Evolutionary conservation across 768 basidiomycete species (phyloP).

Genomic region (Mycena belliarum): DNA sequence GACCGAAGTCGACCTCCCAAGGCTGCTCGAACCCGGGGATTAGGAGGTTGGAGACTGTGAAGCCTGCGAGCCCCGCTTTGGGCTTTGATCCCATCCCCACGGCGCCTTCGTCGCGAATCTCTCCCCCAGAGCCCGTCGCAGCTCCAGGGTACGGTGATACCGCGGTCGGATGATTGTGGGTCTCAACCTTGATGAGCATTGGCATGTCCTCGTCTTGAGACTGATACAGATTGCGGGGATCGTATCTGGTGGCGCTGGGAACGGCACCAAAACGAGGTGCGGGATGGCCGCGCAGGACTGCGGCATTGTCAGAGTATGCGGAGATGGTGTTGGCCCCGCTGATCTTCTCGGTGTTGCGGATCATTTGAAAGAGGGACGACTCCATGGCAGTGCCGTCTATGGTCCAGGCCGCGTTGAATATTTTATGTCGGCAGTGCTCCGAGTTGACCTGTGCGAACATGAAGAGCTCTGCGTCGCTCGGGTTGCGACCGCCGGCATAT

Average conservation of each 20-base stretch:
- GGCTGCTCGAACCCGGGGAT: conserved; percentile 91
- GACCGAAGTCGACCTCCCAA: conserved; percentile 95
- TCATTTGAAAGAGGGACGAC: conserved; percentile 91
- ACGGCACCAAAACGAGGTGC: conserved; percentile 75
- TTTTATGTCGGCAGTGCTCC: conserved; percentile 99
- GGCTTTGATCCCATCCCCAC: conserved; percentile 94
- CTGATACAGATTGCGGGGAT: conserved; percentile 48
- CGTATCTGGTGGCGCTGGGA: conserved; percentile 17
- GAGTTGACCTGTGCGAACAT: conserved; percentile 99
- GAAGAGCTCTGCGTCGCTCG: conserved; percentile 97
- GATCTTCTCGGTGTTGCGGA: conserved; percentile 89
- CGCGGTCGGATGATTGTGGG: conserved; percentile 98
- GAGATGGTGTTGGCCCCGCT: conserved; percentile 81
- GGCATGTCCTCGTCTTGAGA: conserved; percentile 71
- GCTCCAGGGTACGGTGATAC: conserved; percentile 99
- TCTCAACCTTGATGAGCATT: conserved; percentile 96
- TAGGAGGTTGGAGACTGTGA: conserved; percentile 90
- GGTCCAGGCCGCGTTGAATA: conserved; percentile 97
- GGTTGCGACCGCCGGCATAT: conserved; percentile 86
- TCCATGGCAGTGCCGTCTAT: conserved; percentile 70
- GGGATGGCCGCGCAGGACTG: conserved; percentile 79
- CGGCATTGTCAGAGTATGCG: conserved; percentile 97
- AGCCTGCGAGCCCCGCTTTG: conserved; percentile 92
- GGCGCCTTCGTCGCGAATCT: conserved; percentile 97
- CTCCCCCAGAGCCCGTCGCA: conserved; percentile 96